Percentiles rank a stretch among this genome's conserved stretches.
Evolutionary conservation across 2,329 filamentous ascomycete species (phyloP).

Genomic region (Epichloe festucae): DNA sequence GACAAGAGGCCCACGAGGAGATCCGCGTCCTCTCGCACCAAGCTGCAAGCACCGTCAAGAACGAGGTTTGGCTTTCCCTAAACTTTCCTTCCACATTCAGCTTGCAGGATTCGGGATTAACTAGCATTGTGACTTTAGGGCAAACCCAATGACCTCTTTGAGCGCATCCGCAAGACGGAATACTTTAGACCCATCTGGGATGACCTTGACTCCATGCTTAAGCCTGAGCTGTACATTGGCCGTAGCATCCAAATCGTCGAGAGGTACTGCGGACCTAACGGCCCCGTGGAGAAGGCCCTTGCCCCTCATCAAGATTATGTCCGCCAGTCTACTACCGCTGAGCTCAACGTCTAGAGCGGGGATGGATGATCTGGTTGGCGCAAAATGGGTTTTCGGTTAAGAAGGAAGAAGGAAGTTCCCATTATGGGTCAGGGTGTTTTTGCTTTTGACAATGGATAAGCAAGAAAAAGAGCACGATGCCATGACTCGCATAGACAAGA

Average conservation of each 20-base stretch:
- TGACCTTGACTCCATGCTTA: constrained; percentile 55
- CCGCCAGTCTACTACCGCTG: constrained; percentile 1
- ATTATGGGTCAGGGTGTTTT: too few species aligned
- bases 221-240: constrained; percentile 41
- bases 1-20: constrained; percentile 78
- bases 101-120: too few species aligned
- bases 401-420: too few species aligned
- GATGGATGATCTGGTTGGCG: too few species aligned
- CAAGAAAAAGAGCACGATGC: too few species aligned
- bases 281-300: constrained; percentile 26
- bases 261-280: constrained; percentile 27
- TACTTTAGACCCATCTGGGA: constrained; percentile 65
- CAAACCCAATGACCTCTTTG: constrained; percentile 67
- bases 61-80: constrained; percentile 16
- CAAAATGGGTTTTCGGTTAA: too few species aligned
- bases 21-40: constrained; percentile 73
- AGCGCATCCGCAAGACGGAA: constrained; percentile 55
- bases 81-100: too few species aligned
- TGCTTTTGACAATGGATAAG: too few species aligned
- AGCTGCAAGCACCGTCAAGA: constrained; percentile 48
- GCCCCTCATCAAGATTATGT: constrained; percentile 25
- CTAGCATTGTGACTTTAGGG: constrained; percentile 25
- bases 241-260: constrained; percentile 33
- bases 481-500: too few species aligned
- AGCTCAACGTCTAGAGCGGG: constrained; percentile 4